Evolutionary conservation across 202 grass and related monocot species (phyloP).

Genomic region (Alloteropsis angusta): DNA sequence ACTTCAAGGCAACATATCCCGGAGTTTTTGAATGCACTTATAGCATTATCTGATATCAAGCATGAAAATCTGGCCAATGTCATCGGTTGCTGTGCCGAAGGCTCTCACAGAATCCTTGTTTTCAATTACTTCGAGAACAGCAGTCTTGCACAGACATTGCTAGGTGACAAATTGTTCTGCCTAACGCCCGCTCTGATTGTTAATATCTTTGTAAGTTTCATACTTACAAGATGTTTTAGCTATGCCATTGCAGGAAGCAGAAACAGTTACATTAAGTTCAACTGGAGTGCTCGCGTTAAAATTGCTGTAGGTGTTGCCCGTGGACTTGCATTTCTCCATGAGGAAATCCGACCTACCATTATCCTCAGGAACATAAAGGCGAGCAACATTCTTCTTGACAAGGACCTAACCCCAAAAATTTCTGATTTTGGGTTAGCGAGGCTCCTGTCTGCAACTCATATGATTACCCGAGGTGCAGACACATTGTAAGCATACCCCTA

Average conservation of each 20-base stretch:
- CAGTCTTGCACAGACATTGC: constrained; percentile 79
- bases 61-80: constrained; percentile 80
- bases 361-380: constrained; percentile 96
- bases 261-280: constrained; percentile 45
- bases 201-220: neutral
- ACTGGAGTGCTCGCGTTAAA: constrained; percentile 67
- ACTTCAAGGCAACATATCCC: constrained; percentile 74
- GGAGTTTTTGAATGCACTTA: constrained; percentile 80
- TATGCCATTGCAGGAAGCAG: constrained; percentile 38
- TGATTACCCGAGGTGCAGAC: constrained; percentile 83
- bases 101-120: constrained; percentile 59
- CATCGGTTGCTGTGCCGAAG: constrained; percentile 76
- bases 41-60: constrained; percentile 67
- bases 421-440: constrained; percentile 91
- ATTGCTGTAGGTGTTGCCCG: constrained; percentile 64
- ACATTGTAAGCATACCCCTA: constrained; percentile 67
- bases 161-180: constrained; percentile 42
- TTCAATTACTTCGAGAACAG: constrained; percentile 91
- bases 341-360: constrained; percentile 63
- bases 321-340: constrained; percentile 88
- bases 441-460: constrained; percentile 82
- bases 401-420: constrained; percentile 75
- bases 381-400: constrained; percentile 94
- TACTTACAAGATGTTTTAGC: constrained; percentile 11
- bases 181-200: neutral